Evolutionary conservation across 495 filamentous ascomycete genomes (phyloP), one percentile per base, ranked within the genome.

Genomic region (Halenospora varia): DNA sequence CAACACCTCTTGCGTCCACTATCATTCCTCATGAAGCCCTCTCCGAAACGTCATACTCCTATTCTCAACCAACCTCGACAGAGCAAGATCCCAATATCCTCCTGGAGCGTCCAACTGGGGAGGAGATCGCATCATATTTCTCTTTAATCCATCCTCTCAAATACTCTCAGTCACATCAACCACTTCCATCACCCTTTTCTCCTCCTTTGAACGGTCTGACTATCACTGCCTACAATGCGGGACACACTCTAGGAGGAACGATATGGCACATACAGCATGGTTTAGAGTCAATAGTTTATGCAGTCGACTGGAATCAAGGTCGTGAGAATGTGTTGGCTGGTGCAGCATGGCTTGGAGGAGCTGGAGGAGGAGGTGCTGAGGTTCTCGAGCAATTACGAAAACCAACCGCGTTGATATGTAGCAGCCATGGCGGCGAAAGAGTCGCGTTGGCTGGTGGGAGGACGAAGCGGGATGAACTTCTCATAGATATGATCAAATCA

Each of bases 181-280:
- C 92, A 2, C 74, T 89, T 2, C 81, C 88, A 3, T 94, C 91
- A 11, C 86, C 90, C 0, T 94, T 90, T 68, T 94, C 91, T 2
- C 90, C 92, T 17, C 88, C 92, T 2, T 73, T 96, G 15, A 88
- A 91, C 59, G 92, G 91, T n/a, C 84, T 99, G 17, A 96, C 90
- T 1, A 88, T 99, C 52, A 97, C 94, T 6, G 94, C 94, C 2
- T 97, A 97, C 73, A 94, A 92, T 75, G 91, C 94, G 24, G 95
- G 94, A 25, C 93, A 96, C 68, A 96, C 92, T 0, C 82, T 97
- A 0, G 94, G 94, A 63, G 94, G 94, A 57, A 96, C 94, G 23
- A 96, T 99, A 72, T 99, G 94, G 94, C 93, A 97, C 66, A 91
- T 99, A 60, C 94, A 96, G 56, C 92, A 97, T 76, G 92, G 92